Conservation (phyloP, 2,329 filamentous ascomycete species). For the Graphilbum ipis-grandicollis region DNA sequence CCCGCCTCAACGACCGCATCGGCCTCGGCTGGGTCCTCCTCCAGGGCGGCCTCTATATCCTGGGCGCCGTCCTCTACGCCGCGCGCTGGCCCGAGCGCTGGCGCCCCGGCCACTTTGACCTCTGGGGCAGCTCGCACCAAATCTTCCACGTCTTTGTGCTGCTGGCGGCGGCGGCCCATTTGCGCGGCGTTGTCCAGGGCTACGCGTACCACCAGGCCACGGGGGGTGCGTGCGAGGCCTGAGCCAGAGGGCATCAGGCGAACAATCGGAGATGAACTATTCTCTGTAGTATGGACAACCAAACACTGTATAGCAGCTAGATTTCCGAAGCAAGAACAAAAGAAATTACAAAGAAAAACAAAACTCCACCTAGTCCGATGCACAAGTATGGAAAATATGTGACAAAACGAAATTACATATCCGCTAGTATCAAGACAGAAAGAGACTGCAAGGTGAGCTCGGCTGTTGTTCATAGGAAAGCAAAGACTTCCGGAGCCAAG, state of each 20-base stretch:
- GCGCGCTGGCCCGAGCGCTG: slow-evolving; percentile 72
- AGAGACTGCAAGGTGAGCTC: no score
- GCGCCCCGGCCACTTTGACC: slow-evolving; percentile 66
- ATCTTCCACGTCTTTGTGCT: slow-evolving; percentile 88
- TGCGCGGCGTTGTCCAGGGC: slow-evolving; percentile 64
- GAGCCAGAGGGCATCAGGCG: neutral
- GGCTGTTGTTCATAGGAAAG: no score
- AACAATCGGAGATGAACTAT: neutral
- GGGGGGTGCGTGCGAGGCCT: slow-evolving; percentile 32
- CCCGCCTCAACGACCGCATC: slow-evolving; percentile 52
- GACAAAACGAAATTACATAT: no score
- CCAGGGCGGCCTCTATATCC: slow-evolving; percentile 70
- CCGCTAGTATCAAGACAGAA: no score
- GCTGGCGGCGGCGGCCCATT: slow-evolving; percentile 62
- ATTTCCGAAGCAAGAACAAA: neutral
- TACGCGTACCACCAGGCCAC: slow-evolving; percentile 63
- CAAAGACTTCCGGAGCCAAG: no score
- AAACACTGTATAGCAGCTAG: neutral
- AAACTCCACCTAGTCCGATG: no score
- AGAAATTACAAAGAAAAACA: neutral
- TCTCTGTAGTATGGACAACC: no score
- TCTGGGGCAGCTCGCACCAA: slow-evolving; percentile 87
- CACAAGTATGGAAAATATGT: no score
- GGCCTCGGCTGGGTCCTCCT: slow-evolving; percentile 65
- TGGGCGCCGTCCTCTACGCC: slow-evolving; percentile 75